phyloP scores from a whole-genome alignment of 2,329 filamentous ascomycete genomes.

The Aureobasidium mangrovei region DNA sequence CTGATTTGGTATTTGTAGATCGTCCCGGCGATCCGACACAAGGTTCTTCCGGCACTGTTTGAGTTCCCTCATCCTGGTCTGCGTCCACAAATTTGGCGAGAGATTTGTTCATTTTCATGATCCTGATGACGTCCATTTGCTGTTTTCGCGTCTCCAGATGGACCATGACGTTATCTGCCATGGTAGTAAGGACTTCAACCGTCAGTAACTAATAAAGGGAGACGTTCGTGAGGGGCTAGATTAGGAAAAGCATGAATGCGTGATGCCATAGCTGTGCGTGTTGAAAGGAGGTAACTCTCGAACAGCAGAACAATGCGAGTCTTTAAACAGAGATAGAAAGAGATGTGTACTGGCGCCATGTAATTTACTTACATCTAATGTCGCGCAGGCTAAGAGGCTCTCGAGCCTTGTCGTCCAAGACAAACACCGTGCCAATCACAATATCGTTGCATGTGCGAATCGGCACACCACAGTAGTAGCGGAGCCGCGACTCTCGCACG shows the following conservation, averaged over 20 bases:
- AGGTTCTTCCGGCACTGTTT: background rate
- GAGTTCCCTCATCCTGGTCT: background rate
- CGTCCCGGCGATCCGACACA: background rate
- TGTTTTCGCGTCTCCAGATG: slow-evolving; percentile 29
- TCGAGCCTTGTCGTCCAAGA: slow-evolving; percentile 22
- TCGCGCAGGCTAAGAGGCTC: slow-evolving; percentile 16
- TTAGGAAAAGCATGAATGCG: background rate
- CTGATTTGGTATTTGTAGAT: background rate
- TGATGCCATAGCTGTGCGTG: no score
- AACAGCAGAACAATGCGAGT: no score
- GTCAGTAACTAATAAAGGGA: slow-evolving; percentile 18
- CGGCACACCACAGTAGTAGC: slow-evolving; percentile 28
- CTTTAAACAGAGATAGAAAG: no score
- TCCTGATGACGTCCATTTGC: slow-evolving; percentile 24
- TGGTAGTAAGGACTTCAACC: slow-evolving; percentile 48
- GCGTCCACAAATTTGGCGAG: slow-evolving; percentile 21
- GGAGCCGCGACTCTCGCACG: slow-evolving; percentile 23
- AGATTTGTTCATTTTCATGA: slow-evolving; percentile 21
- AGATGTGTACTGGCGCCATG: no score
- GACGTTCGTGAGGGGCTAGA: background rate
- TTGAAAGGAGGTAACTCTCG: background rate
- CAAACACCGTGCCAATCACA: slow-evolving; percentile 26
- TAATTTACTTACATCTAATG: slow-evolving; percentile 14
- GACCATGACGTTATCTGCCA: slow-evolving; percentile 41
- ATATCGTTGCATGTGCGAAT: slow-evolving; percentile 27